Base-by-base conservation (phyloP, 2,329 filamentous ascomycete species). In the Diaporthe sp. region DNA sequence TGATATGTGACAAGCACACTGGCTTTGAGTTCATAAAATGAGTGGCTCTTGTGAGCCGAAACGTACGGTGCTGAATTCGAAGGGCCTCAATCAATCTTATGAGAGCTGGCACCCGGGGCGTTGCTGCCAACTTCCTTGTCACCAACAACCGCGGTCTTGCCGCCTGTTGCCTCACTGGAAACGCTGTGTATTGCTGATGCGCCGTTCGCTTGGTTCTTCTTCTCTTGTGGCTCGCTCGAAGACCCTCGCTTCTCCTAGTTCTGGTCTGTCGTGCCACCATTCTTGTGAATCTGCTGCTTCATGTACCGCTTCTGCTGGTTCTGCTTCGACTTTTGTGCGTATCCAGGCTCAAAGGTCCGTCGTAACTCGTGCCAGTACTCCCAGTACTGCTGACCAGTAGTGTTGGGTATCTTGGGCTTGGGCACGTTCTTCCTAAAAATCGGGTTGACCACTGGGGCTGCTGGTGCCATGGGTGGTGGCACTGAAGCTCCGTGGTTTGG, bases 301-400 rank as follows among this genome's bases (percentile, higher is more conserved):
- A 75, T 73, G 58, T 60, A 77, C 5, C 76, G 74, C 68, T 76
- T 76, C 67, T 77, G 75, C 60, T 77, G 76, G 51, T 76, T 76
- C 39, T 76, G 72, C 57, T 75, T 77, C 31, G 74, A 76, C 49
- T 74, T 77, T 44, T 74, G 72, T 39, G 74, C 74, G 28, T 76
- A 77, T 6, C 74, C 75, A 22, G 76, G 76, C 46, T 77, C 76
- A 28, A 73, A 76, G 22, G 73, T 77, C 12, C 76, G 72, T 31
- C 72, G 74, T 15, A 76, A 42, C 75, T 77, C 76, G 34, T 76
- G 74, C 75, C 70, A 70, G 37, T 67, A 57, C 76, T 77, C 76
- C 74, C 74, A 77, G 49, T 72, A 71, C 72, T 77, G 76, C 62
- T 77, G 76, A 55, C 72, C 76, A 58, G 68, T 76, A 70, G 76